phyloP scores from a whole-genome alignment of 176 grass and related monocot species.

The Tuctoria greenei region DNA sequence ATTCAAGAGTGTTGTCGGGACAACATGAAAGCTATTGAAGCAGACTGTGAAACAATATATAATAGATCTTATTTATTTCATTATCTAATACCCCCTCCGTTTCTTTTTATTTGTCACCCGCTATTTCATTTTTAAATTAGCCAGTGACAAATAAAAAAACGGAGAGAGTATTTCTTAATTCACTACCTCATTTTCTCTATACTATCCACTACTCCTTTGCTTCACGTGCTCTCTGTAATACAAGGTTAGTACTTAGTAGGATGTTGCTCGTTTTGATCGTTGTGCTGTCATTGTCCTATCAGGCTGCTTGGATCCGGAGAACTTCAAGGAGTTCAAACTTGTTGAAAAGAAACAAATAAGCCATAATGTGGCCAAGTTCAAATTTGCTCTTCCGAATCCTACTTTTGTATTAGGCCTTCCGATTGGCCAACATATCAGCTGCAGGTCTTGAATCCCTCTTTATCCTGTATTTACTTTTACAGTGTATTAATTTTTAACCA shows the following conservation, averaged over 20 bases:
- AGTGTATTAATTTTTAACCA: not conserved
- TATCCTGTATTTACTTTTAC: conserved; percentile 13
- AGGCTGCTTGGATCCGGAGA: conserved; percentile 86
- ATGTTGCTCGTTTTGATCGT: not conserved
- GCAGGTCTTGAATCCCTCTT: conserved; percentile 57
- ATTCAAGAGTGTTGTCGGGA: not conserved
- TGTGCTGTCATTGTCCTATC: not conserved
- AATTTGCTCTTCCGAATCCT: conserved; percentile 71
- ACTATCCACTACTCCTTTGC: not conserved
- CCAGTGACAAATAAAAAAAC: too few species aligned
- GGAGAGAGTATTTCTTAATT: not conserved
- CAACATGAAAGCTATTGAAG: not conserved
- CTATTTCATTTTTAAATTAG: too few species aligned
- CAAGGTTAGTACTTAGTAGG: not conserved
- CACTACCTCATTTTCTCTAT: not conserved
- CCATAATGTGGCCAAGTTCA: conserved; percentile 91
- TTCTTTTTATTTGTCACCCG: too few species aligned
- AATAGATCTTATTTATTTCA: too few species aligned
- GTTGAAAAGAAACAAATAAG: conserved; percentile 85
- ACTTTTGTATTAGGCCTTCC: conserved; percentile 80
- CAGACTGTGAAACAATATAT: not conserved
- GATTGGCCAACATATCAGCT: conserved; percentile 96
- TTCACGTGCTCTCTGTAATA: not conserved
- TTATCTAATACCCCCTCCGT: not conserved
- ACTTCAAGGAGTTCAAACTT: conserved; percentile 88